Evolutionary conservation across 2,329 filamentous ascomycete species (phyloP), one percentile per base, ranked within the genome.

Genomic region (Gyromitra esculenta): DNA sequence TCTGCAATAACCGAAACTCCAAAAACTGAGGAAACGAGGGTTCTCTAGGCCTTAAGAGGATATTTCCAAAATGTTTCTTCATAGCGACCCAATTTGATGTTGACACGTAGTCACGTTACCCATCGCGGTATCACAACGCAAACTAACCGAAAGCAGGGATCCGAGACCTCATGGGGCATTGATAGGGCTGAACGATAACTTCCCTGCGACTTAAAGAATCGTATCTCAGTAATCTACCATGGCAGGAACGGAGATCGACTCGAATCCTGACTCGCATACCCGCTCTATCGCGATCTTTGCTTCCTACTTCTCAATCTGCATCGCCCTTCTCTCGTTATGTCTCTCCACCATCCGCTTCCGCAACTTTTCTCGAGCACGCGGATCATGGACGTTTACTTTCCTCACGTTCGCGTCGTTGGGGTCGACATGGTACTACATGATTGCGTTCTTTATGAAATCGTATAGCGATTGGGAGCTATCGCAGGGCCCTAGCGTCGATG

Each of bases 341-440:
- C 59, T 72, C 21, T 72, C 68, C 4, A 52, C 56, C 8, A 25
- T 72, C 21, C 60, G 52, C 25, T 45, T 72, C 50, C 37, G 59
- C 15, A 72, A 72, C 48, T 72, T 64, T 45, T 72, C 60, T 7
- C 48, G 52, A n/a, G 57, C 59, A 8, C 48, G 59, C n/a, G 48
- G 69, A 31, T 64, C 69, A 56, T 72, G 60, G 60, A 56, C 41
- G 3, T 65, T 72, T 50, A 48, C 59, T 2, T 13, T 64, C 43
- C 69, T 65, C 21, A 37, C 59, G 21, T 18, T 62, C 15, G 60
- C 69, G 5, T 72, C 68, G 9, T n/a, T 72, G 3, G 69, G 59
- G 7, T 56, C 69, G 39, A 64, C 69, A 41, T 72, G 69, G 69
- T 72, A 45, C 39, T 65, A 72, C 25, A 72, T 72, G 69, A n/a